Conservation (phyloP, 2,329 filamentous ascomycete species). For the Capronia coronata region DNA sequence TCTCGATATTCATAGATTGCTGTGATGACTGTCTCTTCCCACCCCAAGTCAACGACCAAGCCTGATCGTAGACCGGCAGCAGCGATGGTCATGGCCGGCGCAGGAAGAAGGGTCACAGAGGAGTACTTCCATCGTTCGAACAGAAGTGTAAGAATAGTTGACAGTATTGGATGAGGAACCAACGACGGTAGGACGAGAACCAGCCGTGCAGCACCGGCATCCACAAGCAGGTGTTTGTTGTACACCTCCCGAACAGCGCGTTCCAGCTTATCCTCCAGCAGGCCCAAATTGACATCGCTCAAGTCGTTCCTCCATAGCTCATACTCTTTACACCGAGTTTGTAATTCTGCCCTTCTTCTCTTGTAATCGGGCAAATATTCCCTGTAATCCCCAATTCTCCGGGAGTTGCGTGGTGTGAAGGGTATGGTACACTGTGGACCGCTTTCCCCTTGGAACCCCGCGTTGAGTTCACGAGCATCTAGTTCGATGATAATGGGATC, state of each 20-base stretch:
- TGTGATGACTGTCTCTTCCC: slow-evolving; percentile 81
- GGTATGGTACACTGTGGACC: slow-evolving; percentile 63
- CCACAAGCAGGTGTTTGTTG: slow-evolving; percentile 60
- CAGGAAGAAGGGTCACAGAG: slow-evolving; percentile 71
- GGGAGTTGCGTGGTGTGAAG: slow-evolving; percentile 68
- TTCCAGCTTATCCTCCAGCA: slow-evolving; percentile 83
- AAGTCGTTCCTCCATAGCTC: slow-evolving; percentile 78
- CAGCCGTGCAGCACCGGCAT: slow-evolving; percentile 63
- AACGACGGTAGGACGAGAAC: slow-evolving; percentile 70
- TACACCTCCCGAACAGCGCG: slow-evolving; percentile 73
- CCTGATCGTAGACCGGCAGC: slow-evolving; percentile 81
- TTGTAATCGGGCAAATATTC: slow-evolving; percentile 56
- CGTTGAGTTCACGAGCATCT: slow-evolving; percentile 68
- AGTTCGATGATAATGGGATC: slow-evolving; percentile 78
- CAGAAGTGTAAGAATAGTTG: slow-evolving; percentile 66
- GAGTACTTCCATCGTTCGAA: slow-evolving; percentile 77
- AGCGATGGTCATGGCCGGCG: slow-evolving; percentile 65
- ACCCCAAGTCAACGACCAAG: slow-evolving; percentile 82
- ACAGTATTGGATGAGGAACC: slow-evolving; percentile 70
- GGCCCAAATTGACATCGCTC: slow-evolving; percentile 63
- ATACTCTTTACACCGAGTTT: slow-evolving; percentile 43
- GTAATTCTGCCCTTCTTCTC: slow-evolving; percentile 39
- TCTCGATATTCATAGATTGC: slow-evolving; percentile 88
- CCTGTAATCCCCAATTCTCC: slow-evolving; percentile 74
- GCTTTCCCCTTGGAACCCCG: slow-evolving; percentile 81